Evolutionary conservation across 163 green algal species (phyloP).

Genomic region (Scenedesmus sp.): DNA sequence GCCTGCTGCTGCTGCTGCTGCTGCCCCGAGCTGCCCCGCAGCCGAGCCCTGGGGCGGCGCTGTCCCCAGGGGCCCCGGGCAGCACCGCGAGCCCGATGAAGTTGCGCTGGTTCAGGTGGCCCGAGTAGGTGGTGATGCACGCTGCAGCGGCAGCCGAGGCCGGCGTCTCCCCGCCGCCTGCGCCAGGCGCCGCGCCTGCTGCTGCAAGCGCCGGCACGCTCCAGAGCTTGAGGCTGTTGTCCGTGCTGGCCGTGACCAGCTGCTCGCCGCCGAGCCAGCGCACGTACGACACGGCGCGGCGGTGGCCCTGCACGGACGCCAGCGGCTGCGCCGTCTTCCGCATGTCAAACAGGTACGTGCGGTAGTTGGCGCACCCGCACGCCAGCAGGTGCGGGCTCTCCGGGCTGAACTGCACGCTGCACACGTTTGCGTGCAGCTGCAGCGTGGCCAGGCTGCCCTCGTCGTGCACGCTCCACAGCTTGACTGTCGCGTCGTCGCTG

Average conservation of each 20-base stretch:
- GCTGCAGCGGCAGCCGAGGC: conserved; percentile 19
- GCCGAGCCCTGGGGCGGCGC: not conserved
- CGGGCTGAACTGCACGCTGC: conserved; percentile 87
- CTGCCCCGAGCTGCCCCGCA: not conserved
- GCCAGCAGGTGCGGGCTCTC: conserved; percentile 78
- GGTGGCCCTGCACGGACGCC: conserved; percentile 65
- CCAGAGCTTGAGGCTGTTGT: conserved; percentile 86
- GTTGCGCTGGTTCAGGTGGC: conserved; percentile 91
- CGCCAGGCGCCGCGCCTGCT: not conserved
- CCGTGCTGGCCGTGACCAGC: conserved; percentile 86
- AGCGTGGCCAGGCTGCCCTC: conserved; percentile 48
- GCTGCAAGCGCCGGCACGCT: conserved; percentile 59
- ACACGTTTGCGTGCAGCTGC: conserved; percentile 82
- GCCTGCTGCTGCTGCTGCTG: not conserved
- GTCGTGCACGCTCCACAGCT: conserved; percentile 64
- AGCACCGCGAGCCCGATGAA: conserved; percentile 88
- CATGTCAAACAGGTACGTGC: conserved; percentile 44
- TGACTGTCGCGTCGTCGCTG: conserved; percentile 85
- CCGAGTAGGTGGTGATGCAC: conserved; percentile 61
- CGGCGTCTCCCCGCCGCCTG: not conserved
- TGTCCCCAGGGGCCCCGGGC: conserved; percentile 22
- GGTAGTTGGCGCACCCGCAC: conserved; percentile 81
- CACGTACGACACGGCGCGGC: conserved; percentile 87
- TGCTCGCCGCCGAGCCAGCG: conserved; percentile 66
- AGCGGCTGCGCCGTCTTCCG: conserved; percentile 28